Percentiles rank a stretch among this genome's conserved stretches.
phyloP scores from a whole-genome alignment of 2,329 filamentous ascomycete genomes.

The Colletotrichum tropicicola region DNA sequence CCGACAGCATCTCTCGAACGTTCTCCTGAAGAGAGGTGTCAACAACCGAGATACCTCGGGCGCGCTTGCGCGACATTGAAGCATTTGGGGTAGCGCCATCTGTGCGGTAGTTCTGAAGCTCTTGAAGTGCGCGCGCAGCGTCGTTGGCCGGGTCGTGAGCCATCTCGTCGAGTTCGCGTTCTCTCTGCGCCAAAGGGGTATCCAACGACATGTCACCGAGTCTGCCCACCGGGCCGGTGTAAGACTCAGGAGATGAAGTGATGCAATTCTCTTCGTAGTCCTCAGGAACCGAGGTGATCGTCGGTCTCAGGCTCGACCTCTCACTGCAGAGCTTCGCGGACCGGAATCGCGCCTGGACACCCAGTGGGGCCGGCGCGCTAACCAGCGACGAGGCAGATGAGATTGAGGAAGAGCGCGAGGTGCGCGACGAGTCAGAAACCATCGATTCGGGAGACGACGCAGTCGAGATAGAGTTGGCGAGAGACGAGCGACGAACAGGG shows the following conservation, averaged over 20 bases:
- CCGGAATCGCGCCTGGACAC: conserved; percentile 71
- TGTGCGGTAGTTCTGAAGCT: conserved; percentile 64
- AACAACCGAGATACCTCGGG: conserved; percentile 61
- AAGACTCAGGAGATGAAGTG: conserved; percentile 66
- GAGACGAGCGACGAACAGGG: conserved; percentile 66
- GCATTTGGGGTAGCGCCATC: conserved; percentile 49
- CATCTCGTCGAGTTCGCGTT: conserved; percentile 53
- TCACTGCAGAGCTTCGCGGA: conserved; percentile 67
- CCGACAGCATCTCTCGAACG: conserved; percentile 69
- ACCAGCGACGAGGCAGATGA: conserved; percentile 69
- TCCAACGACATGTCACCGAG: conserved; percentile 59
- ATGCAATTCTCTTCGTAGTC: conserved; percentile 60
- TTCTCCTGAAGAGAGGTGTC: conserved; percentile 72
- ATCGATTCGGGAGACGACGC: conserved; percentile 74
- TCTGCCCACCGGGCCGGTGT: conserved; percentile 61
- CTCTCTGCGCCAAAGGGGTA: conserved; percentile 54
- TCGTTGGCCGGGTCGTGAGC: conserved; percentile 55
- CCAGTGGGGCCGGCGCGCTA: conserved; percentile 67
- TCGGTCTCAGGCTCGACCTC: conserved; percentile 60
- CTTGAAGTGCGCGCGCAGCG: conserved; percentile 67
- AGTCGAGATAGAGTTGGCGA: conserved; percentile 70
- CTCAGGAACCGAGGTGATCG: conserved; percentile 67
- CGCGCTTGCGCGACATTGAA: conserved; percentile 59
- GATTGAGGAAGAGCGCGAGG: conserved; percentile 72
- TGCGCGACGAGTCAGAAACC: conserved; percentile 69